phyloP scores from a whole-genome alignment of 2,329 filamentous ascomycete species.

The Diaporthe caulivora region DNA sequence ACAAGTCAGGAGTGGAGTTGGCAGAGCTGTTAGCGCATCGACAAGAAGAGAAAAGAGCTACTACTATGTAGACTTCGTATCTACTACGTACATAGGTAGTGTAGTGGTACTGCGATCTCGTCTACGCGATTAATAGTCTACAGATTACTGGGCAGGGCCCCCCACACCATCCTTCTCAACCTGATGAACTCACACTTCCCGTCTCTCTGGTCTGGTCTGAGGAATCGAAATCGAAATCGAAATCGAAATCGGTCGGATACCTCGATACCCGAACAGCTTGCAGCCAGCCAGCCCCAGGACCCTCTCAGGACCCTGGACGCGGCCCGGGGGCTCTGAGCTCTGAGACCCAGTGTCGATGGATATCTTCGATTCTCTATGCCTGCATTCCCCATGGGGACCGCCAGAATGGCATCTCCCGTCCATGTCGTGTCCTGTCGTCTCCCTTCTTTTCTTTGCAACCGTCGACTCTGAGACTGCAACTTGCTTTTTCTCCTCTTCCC shows the following conservation, averaged over 20 bases:
- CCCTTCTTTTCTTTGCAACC: slow-evolving; percentile 7
- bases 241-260: not conserved
- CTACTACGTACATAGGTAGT: too few species aligned
- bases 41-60: not conserved
- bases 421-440: not conserved
- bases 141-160: slow-evolving; percentile 17
- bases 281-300: slow-evolving; percentile 1
- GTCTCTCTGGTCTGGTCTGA: not conserved
- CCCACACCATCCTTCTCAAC: not conserved
- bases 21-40: not conserved
- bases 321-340: not conserved
- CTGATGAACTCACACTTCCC: not conserved
- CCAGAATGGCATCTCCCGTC: slow-evolving; percentile 21
- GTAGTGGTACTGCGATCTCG: slow-evolving; percentile 25
- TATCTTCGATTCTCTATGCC: slow-evolving; percentile 16
- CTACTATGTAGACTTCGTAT: too few species aligned
- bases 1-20: slow-evolving; percentile 28
- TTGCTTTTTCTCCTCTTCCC: not conserved
- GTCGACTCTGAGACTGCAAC: not conserved
- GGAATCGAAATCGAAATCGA: not conserved
- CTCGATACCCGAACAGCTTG: slow-evolving; percentile 4
- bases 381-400: slow-evolving; percentile 23
- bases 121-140: slow-evolving; percentile 9
- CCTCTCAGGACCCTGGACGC: too few species aligned
- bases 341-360: slow-evolving; percentile 27